Evolutionary conservation across 1,284 basidiomycete species (phyloP).

Genomic region (Tremellales sp.): DNA sequence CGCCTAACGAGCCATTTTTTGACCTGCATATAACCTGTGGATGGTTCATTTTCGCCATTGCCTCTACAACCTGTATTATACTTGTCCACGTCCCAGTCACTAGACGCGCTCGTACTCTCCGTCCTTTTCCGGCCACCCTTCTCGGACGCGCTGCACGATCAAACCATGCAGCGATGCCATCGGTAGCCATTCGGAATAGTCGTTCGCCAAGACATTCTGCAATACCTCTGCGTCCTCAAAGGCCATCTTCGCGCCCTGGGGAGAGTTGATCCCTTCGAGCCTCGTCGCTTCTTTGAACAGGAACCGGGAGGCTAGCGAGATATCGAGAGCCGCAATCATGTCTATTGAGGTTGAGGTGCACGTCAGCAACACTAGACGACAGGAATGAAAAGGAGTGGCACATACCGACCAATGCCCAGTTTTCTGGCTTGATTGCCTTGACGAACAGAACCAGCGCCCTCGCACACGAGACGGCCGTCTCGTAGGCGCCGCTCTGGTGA

Average conservation of each 20-base stretch:
- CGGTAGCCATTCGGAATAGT: slow-evolving; percentile 24
- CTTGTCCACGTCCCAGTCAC: too few species aligned
- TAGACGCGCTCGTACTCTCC: slow-evolving; percentile 38
- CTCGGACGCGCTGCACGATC: slow-evolving; percentile 28
- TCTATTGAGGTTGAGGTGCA: slow-evolving; percentile 13
- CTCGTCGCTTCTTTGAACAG: slow-evolving; percentile 31
- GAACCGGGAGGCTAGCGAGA: slow-evolving; percentile 31
- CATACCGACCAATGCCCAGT: slow-evolving; percentile 36
- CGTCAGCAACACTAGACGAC: not conserved
- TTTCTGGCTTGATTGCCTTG: slow-evolving; percentile 15
- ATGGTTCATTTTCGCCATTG: too few species aligned
- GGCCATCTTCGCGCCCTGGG: slow-evolving; percentile 16
- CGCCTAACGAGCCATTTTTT: too few species aligned
- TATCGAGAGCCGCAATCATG: slow-evolving; percentile 26
- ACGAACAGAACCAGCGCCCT: slow-evolving; percentile 28
- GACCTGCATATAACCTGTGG: too few species aligned
- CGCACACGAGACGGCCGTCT: slow-evolving; percentile 28
- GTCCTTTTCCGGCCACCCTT: slow-evolving; percentile 34
- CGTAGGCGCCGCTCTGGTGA: slow-evolving; percentile 21
- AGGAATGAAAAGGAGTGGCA: not conserved
- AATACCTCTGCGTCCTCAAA: slow-evolving; percentile 27
- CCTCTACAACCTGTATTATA: too few species aligned
- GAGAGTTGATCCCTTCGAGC: slow-evolving; percentile 11
- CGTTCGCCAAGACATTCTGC: slow-evolving; percentile 18
- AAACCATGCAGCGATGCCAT: slow-evolving; percentile 29